These are phyloP conservation scores for Aureobasidium namibiae DNA, from an alignment of 2,329 filamentous ascomycete genomes.

Conservation along the genomic window DNA sequence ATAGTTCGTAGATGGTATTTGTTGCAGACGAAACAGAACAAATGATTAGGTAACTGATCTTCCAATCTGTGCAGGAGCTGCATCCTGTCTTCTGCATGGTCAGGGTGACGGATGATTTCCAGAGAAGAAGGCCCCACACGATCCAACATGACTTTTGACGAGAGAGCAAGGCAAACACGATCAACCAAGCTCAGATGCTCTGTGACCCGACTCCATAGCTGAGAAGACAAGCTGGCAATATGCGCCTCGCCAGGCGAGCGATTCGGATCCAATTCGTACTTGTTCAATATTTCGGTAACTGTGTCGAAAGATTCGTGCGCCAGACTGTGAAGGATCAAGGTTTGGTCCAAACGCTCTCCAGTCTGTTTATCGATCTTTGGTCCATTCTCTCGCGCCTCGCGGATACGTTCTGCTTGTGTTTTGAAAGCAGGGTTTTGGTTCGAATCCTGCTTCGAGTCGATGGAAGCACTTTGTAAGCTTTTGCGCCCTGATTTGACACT, in stretches of 20 bases:
- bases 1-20: slow-evolving; percentile 47
- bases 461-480: neutral
- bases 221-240: slow-evolving; percentile 37
- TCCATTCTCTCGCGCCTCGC: slow-evolving; percentile 4
- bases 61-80: slow-evolving; percentile 47
- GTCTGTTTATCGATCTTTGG: slow-evolving; percentile 15
- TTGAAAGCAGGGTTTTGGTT: neutral
- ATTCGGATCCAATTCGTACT: slow-evolving; percentile 12
- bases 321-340: slow-evolving; percentile 31
- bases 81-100: slow-evolving; percentile 39
- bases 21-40: slow-evolving; percentile 52
- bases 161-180: slow-evolving; percentile 41
- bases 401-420: neutral
- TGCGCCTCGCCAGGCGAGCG: slow-evolving; percentile 27
- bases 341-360: slow-evolving; percentile 23
- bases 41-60: slow-evolving; percentile 43
- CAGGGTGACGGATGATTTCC: slow-evolving; percentile 30
- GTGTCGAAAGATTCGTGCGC: slow-evolving; percentile 30
- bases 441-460: neutral
- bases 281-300: slow-evolving; percentile 21
- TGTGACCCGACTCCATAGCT: slow-evolving; percentile 40
- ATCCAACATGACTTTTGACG: slow-evolving; percentile 38
- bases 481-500: neutral
- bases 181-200: slow-evolving; percentile 37
- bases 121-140: slow-evolving; percentile 37